phyloP scores from a whole-genome alignment of 2,329 filamentous ascomycete genomes.

The Sclerotiophoma versabilis region DNA sequence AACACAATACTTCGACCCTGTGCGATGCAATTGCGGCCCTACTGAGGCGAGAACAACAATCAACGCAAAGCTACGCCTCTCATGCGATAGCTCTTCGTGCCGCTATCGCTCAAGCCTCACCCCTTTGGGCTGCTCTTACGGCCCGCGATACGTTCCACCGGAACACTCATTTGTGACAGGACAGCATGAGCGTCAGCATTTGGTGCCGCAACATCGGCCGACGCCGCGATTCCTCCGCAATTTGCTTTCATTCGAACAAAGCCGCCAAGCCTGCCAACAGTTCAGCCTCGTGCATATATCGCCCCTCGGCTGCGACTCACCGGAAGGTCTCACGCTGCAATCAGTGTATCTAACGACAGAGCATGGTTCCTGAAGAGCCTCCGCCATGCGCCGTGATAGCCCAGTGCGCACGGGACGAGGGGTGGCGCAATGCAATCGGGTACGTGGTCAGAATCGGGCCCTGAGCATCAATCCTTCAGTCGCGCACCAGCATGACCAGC shows the following conservation, averaged over 20 bases:
- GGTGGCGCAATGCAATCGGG: constrained; percentile 9
- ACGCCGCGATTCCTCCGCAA: constrained; percentile 5
- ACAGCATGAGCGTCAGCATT: constrained; percentile 15
- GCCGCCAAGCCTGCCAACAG: not conserved
- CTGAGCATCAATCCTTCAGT: constrained; percentile 20
- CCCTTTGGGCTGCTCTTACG: constrained; percentile 9
- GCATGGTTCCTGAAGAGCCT: not conserved
- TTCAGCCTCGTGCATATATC: not conserved
- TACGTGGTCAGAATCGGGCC: constrained; percentile 2
- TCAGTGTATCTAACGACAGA: not conserved
- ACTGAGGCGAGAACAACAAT: not conserved
- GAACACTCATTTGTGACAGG: constrained; percentile 14
- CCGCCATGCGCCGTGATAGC: not conserved
- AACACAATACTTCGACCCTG: not conserved
- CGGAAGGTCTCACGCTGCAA: not conserved
- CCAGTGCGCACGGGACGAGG: not conserved
- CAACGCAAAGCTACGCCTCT: not conserved
- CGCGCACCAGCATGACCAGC: constrained; percentile 20
- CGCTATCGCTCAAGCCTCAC: constrained; percentile 15
- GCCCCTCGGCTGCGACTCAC: not conserved
- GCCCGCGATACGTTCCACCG: constrained; percentile 15
- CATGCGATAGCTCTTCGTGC: constrained; percentile 6
- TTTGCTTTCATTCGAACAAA: not conserved
- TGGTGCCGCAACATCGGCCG: constrained; percentile 4
- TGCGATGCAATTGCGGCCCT: not conserved